Percentiles rank a stretch among this genome's conserved stretches.
These are phyloP conservation scores for Diaporthe sp. DNA, from an alignment of 2,329 filamentous ascomycete genomes.

Conservation along the genomic window DNA sequence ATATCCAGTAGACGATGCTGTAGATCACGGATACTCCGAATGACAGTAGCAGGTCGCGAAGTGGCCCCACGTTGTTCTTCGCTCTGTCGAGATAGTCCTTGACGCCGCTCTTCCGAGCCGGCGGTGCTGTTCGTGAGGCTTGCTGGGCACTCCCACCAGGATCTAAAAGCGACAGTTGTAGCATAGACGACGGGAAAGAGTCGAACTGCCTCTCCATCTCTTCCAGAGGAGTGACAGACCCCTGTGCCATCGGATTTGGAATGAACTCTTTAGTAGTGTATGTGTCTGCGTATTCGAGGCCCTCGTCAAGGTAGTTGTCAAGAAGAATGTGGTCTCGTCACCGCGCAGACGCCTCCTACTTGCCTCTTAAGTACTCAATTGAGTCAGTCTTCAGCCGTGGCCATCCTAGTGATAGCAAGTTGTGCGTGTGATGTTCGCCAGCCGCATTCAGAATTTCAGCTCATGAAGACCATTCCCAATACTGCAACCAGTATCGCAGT, in stretches of 20 bases:
- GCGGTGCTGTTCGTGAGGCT: neutral
- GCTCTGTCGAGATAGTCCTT: neutral
- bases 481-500: neutral
- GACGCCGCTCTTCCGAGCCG: neutral
- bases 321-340: no score
- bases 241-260: neutral
- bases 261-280: no score
- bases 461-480: neutral
- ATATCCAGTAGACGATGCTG: constrained; percentile 13
- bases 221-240: neutral
- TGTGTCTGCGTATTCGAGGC: neutral
- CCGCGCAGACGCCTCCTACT: no score
- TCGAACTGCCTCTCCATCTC: neutral
- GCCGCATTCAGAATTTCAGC: neutral
- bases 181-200: neutral
- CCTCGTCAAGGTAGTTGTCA: neutral
- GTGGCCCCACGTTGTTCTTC: neutral
- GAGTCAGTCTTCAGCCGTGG: no score
- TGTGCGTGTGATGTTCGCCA: neutral
- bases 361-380: neutral
- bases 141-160: neutral
- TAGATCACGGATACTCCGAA: constrained; percentile 7
- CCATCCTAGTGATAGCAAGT: neutral
- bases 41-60: constrained; percentile 8
- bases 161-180: constrained; percentile 6